Evolutionary conservation across 139 green algal genomes (phyloP), one percentile per base, ranked within the genome.

Genomic region (Ettlia oleoabundans): DNA sequence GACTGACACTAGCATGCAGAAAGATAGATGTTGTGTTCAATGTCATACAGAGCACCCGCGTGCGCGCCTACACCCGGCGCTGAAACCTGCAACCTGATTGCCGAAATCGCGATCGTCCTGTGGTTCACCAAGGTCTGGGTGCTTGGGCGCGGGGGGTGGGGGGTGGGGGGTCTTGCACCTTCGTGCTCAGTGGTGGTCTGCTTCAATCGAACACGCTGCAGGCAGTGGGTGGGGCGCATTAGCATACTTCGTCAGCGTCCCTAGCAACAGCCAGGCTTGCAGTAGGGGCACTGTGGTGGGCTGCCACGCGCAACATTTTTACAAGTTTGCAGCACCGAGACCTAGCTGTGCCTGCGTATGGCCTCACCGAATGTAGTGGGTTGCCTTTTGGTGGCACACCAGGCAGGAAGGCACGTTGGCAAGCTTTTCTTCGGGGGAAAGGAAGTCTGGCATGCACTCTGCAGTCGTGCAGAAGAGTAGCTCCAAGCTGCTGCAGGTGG

Each of bases 361-460:
- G 26, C 26, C 70, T 64, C 47, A 78, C 70, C 70, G 70, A 42
- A 65, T 63, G 70, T 78, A 78, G 6, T 58, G 10, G 32, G 32
- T 40, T 3, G 70, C 70, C 5, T 32, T 9, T 32, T 65, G 43
- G 1, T 42, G 30, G 70, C 70, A 78, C 43, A 78, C 43, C 33
- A 65, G 8, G 70, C 70, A 65, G 43, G 13, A 47, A 32, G 70
- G 70, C 43, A 42, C 63, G 70, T 78, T 78, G 30, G 15, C 30
- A 13, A 66, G 52, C 70, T 65, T 65, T 2, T 78, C 70, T 10
- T 65, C 70, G 2, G 55, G 38, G 30, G n/a, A 63, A 4, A 65
- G 6, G 70, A 65, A 42, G 42, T 65, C 70, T 1, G 43, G 70
- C 47, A 78, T 42, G 70, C 70, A 78, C 18, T 78, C 70, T 78